A percentile compares a stretch with the other conserved stretches of the same genome.
phyloP scores from a whole-genome alignment of 306 rosid species.

The Castanospermum australe region DNA sequence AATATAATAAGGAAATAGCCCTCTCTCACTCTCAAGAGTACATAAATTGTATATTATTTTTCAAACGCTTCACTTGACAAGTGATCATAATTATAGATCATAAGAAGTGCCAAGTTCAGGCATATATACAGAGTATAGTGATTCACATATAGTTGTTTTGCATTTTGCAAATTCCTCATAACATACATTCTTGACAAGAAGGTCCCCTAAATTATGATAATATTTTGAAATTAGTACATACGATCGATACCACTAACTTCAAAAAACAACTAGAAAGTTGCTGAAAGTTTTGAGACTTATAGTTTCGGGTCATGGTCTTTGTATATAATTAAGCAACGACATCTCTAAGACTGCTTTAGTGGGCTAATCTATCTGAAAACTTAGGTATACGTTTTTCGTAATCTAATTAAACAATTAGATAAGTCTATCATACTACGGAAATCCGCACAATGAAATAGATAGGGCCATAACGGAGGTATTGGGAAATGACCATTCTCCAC shows the following conservation, averaged over 20 bases:
- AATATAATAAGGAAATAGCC: no score
- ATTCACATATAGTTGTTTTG: neutral
- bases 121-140: neutral
- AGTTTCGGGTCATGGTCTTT: neutral
- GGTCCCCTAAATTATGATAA: slow-evolving; percentile 6
- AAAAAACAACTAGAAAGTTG: neutral
- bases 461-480: neutral
- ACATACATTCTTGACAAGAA: neutral
- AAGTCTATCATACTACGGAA: neutral
- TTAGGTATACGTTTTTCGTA: neutral
- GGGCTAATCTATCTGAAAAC: neutral
- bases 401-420: no score
- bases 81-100: neutral
- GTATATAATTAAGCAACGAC: neutral
- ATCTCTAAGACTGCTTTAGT: neutral
- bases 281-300: neutral
- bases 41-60: no score
- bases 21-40: no score
- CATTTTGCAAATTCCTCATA: neutral
- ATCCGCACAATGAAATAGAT: neutral
- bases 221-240: neutral
- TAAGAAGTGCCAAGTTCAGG: neutral
- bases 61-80: neutral
- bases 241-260: neutral
- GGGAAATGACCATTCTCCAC: slow-evolving; percentile 37